Evolutionary conservation across 2,329 filamentous ascomycete species (phyloP).

Genomic region (Alternaria sp.): DNA sequence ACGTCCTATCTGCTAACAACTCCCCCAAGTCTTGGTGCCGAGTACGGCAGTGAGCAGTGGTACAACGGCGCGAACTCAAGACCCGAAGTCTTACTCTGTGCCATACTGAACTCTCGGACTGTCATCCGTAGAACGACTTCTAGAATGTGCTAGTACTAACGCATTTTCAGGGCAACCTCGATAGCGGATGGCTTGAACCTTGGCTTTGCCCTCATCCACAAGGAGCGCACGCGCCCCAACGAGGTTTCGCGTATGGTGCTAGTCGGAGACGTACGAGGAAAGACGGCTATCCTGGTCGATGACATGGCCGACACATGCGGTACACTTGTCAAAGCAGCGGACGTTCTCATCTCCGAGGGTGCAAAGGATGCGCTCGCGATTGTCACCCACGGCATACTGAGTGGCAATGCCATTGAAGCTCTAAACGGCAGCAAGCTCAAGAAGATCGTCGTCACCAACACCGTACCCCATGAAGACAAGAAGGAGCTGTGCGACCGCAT

Average conservation of each 20-base stretch:
- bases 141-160: conserved; percentile 19
- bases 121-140: not conserved
- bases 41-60: not conserved
- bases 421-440: conserved; percentile 79
- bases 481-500: conserved; percentile 78
- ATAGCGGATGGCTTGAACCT: conserved; percentile 92
- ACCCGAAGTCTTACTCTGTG: not conserved
- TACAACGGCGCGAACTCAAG: not conserved
- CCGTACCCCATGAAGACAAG: conserved; percentile 81
- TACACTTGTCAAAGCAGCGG: conserved; percentile 85
- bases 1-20: not conserved
- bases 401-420: conserved; percentile 85
- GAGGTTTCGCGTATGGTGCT: conserved; percentile 93
- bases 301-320: conserved; percentile 98
- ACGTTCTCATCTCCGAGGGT: conserved; percentile 79
- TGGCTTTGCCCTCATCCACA: conserved; percentile 93
- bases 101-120: conserved; percentile 1
- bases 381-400: conserved; percentile 92
- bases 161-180: conserved; percentile 71
- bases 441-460: conserved; percentile 89
- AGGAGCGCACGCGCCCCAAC: conserved; percentile 89
- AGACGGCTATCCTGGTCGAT: conserved; percentile 93
- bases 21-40: not conserved
- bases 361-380: conserved; percentile 91
- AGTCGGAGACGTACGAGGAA: conserved; percentile 91